Evolutionary conservation across 208 protist species (phyloP), one percentile per base, ranked within the genome.

Genomic region (Leishmania martiniquensis): DNA sequence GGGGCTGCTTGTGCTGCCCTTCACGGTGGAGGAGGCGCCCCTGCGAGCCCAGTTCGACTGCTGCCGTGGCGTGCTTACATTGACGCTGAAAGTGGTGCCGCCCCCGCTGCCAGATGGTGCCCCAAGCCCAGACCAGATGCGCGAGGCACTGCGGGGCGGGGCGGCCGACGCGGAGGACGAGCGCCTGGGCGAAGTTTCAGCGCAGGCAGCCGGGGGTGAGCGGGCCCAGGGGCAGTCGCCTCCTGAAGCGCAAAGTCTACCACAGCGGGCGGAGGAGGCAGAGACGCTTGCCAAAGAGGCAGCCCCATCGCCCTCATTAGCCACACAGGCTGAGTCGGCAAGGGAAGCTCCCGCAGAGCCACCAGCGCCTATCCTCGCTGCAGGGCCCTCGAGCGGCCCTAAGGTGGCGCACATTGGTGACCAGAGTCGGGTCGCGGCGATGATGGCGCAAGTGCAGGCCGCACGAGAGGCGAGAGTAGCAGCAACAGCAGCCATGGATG

Each of bases 71-170:
- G 70, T 92, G 51, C 85, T 97, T 57, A 96, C 89, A 47, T 83
- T 97, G 29, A 86, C 87, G 65, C 82, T 97, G 55, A 76, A 72
- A 37, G 92, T 97, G 49, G 79, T 96, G 57, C 93, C 93, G 32
- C 93, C 93, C 13, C 76, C 55, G 20, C 75, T 86, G 71, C 72
- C 84, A 39, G 75, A 72, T 47, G 86, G 84, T 9, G 83, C 59
- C 22, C 76, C 83, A 63, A 87, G 89, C 47, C 70, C 82, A 5
- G 78, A 85, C 69, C 78, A 91, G 83, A 55, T 92, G 80, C 80
- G 80, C 70, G 34, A 59, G 62, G 70, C 47, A 45, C 51, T 84
- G 5, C 77, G 42, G 47, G 80, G 66, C 17, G 82, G 22, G 47
- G n/a, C 71, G 20, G 65, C 9, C 20, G 57, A 75, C 32, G 69